Base-by-base conservation (phyloP, 2,329 filamentous ascomycete species). In the Botrytis galanthina region DNA sequence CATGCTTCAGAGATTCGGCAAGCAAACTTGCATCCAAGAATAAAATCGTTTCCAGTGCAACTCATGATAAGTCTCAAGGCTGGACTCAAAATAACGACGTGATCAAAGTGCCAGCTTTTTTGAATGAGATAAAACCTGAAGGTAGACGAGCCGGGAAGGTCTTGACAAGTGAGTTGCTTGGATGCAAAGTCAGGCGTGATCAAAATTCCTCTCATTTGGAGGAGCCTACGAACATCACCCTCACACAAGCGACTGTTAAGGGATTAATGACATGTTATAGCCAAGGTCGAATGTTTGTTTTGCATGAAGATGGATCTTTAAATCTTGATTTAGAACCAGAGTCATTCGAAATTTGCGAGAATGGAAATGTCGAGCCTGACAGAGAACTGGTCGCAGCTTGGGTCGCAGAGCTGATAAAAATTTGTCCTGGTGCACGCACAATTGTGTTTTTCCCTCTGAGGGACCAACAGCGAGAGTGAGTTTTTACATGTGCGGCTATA, bases 391-490 rank as follows among this genome's bases (percentile, higher is more conserved):
- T 75, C 22, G 66, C 61, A 54, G n/a, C 73, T 12, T 62, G 75
- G 60, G 71, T 69, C 18, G 72, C 70, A 51, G 73, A 75, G 62
- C 59, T 77, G n/a, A 62, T 73, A 2, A 57, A 78, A 2, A 76
- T 82, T 0, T 85, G 86, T 20, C 82, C 84, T 0, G 81, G 80
- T 0, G 84, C 84, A 1, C 80, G 84, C 4, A 84, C 83, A 9
- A 80, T 87, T 0, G 82, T 82, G 0, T 81, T 87, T n/a, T 78
- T 86, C 0, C 86, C 86, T 0, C 73, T 87, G 0, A 86, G 85
- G 84, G 84, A 86, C 63, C 74, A 82, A 0, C 78, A 83, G 4
- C 81, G 80, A 73, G 82, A 86, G 70, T 72, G 59, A 48, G 70
- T 54, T 22, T 72, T 71, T 20, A 44, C 12, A 51, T 54, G n/a